Conservation (phyloP, 139 green algal genomes). For the Auxenochlorella protothecoides region DNA sequence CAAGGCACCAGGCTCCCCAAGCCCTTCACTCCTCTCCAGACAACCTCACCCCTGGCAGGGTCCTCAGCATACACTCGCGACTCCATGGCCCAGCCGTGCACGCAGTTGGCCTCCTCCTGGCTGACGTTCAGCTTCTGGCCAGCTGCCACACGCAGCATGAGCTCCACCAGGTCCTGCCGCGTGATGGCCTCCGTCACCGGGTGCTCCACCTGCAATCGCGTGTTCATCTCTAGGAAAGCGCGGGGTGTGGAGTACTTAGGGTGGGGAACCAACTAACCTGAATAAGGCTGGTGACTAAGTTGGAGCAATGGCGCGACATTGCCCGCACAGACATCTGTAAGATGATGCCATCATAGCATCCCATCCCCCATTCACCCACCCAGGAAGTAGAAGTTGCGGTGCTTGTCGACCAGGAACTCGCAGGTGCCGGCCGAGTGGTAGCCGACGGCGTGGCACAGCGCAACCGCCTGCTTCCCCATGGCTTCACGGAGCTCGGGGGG, state of each 20-base stretch:
- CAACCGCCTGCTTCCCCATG: slow-evolving; percentile 50
- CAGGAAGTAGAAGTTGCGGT: slow-evolving; percentile 35
- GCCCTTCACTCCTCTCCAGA: not conserved
- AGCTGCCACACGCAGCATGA: slow-evolving; percentile 31
- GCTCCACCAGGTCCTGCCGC: slow-evolving; percentile 29
- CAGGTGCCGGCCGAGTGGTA: slow-evolving; percentile 41
- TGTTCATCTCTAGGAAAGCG: slow-evolving; percentile 60
- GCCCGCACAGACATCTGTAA: not conserved
- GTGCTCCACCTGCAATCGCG: slow-evolving; percentile 33
- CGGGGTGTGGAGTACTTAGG: too few relatives aligned
- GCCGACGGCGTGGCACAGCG: slow-evolving; percentile 41
- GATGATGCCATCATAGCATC: slow-evolving; percentile 31
- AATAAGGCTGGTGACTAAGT: not conserved
- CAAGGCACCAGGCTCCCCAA: slow-evolving; percentile 16
- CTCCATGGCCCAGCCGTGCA: slow-evolving; percentile 34
- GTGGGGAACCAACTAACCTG: too few relatives aligned
- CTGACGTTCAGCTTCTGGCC: slow-evolving; percentile 16
- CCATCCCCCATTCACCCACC: slow-evolving; percentile 31
- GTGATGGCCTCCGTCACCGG: slow-evolving; percentile 30
- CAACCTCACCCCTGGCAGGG: slow-evolving; percentile 6
- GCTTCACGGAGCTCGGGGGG: slow-evolving; percentile 19
- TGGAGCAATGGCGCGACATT: not conserved
- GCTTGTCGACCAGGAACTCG: slow-evolving; percentile 34
- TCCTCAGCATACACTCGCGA: slow-evolving; percentile 42
- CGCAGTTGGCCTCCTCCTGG: slow-evolving; percentile 28